Evolutionary conservation across 2,329 filamentous ascomycete genomes (phyloP).

Genomic region (Sclerotiophoma versabilis): DNA sequence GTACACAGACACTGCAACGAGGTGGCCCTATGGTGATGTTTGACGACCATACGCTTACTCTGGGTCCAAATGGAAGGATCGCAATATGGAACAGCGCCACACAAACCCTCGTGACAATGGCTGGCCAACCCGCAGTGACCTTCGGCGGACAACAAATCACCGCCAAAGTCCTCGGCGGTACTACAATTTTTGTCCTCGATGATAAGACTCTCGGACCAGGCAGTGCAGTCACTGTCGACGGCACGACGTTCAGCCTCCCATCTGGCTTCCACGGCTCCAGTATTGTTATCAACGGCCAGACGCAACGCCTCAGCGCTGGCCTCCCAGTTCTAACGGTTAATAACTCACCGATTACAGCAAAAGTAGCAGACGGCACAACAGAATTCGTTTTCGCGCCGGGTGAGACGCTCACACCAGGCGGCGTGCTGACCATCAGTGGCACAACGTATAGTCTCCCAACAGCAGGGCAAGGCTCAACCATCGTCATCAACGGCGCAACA

Average conservation of each 20-base stretch:
- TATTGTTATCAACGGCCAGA: conserved; percentile 34
- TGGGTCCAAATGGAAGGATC: conserved; percentile 46
- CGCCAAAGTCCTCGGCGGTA: conserved; percentile 35
- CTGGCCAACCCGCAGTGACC: conserved; percentile 27
- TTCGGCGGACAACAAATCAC: conserved; percentile 29
- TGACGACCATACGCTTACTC: conserved; percentile 44
- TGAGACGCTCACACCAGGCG: conserved; percentile 30
- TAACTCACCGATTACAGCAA: conserved; percentile 14
- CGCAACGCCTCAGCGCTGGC: conserved; percentile 23
- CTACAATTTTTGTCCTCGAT: conserved; percentile 31
- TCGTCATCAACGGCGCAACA: conserved; percentile 39
- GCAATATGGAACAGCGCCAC: conserved; percentile 48
- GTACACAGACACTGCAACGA: conserved; percentile 41
- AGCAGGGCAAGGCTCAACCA: conserved; percentile 25
- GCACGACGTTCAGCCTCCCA: conserved; percentile 37
- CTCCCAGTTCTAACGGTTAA: conserved; percentile 21
- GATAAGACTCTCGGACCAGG: conserved; percentile 31
- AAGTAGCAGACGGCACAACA: conserved; percentile 22
- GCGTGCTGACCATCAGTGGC: conserved; percentile 24
- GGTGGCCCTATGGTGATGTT: conserved; percentile 48
- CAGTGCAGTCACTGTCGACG: conserved; percentile 30
- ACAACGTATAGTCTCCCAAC: conserved; percentile 34
- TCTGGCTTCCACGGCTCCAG: conserved; percentile 23
- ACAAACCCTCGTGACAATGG: conserved; percentile 33
- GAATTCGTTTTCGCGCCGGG: conserved; percentile 28